Conservation (phyloP, 2,329 filamentous ascomycete species). For the Ciborinia camelliae region DNA sequence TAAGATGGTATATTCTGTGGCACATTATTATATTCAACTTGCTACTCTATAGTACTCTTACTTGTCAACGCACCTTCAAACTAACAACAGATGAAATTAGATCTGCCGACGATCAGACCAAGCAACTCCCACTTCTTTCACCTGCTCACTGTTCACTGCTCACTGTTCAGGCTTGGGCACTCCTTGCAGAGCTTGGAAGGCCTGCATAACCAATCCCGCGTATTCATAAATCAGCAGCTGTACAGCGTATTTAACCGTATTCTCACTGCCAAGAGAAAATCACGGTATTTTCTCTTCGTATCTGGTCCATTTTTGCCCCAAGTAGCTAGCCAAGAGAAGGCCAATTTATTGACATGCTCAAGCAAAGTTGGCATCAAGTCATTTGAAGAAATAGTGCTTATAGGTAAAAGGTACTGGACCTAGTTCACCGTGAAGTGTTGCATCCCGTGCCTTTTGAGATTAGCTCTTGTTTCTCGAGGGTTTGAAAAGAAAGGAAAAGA, state of each 20-base stretch:
- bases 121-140: neutral
- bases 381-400: neutral
- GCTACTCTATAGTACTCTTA: neutral
- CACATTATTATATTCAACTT: neutral
- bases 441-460: neutral
- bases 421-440: no score
- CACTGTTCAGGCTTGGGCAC: neutral
- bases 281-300: neutral
- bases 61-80: neutral
- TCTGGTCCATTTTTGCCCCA: neutral
- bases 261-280: neutral
- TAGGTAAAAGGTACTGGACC: neutral
- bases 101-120: slow-evolving; percentile 2
- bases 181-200: neutral
- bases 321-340: neutral
- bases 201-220: neutral
- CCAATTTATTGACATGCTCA: slow-evolving; percentile 2
- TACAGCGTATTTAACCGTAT: neutral
- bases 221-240: neutral
- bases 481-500: no score
- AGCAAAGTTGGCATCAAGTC: neutral
- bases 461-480: neutral
- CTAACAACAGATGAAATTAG: neutral
- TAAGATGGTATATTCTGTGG: neutral
- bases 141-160: neutral